Conservation (phyloP, 2,329 filamentous ascomycete genomes). For the Aspergillus aculeatus region DNA sequence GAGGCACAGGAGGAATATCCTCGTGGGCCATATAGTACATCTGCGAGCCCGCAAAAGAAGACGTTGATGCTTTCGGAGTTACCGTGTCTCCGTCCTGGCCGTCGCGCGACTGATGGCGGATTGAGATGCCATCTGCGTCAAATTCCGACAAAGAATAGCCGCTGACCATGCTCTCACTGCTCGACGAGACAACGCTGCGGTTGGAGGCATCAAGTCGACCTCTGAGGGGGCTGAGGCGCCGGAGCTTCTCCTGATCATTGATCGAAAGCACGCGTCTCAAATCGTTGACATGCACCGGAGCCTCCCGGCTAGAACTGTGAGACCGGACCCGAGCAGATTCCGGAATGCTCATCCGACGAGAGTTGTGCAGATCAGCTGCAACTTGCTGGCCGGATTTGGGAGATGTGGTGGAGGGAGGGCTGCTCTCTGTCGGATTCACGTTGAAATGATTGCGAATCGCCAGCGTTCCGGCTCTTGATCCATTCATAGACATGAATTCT, state of each 20-base stretch:
- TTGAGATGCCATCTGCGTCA: constrained; percentile 27
- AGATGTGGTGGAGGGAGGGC: constrained; percentile 31
- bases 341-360: constrained; percentile 39
- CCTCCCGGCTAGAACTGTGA: constrained; percentile 43
- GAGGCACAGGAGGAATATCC: constrained; percentile 48
- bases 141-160: constrained; percentile 39
- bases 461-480: constrained; percentile 65
- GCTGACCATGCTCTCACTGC: constrained; percentile 48
- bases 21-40: constrained; percentile 20
- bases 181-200: constrained; percentile 38
- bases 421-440: constrained; percentile 31
- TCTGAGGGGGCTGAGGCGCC: constrained; percentile 46
- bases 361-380: constrained; percentile 30
- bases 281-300: constrained; percentile 50
- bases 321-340: constrained; percentile 36
- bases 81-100: constrained; percentile 29
- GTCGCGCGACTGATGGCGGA: constrained; percentile 29
- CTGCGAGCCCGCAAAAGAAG: constrained; percentile 17
- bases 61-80: constrained; percentile 32
- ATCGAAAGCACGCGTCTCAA: constrained; percentile 49
- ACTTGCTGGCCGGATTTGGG: constrained; percentile 21
- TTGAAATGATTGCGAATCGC: constrained; percentile 29
- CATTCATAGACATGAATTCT: constrained; percentile 71
- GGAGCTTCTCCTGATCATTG: constrained; percentile 33
- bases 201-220: constrained; percentile 35